Conservation (phyloP, 306 rosid genomes). For the Quercus rubra region DNA sequence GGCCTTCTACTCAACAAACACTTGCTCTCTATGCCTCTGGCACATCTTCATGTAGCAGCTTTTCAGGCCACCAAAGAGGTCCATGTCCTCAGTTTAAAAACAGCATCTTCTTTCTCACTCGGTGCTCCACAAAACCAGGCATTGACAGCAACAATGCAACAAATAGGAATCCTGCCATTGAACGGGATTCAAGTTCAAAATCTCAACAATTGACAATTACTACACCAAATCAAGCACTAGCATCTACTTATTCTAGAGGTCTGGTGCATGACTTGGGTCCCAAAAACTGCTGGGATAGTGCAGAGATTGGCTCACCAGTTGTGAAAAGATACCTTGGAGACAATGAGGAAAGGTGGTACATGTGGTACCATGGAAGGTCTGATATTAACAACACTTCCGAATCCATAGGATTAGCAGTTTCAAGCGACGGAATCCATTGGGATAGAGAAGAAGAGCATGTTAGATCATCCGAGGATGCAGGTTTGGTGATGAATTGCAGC, state of each 20-base stretch:
- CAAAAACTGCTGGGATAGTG: not conserved
- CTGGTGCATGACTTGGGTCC: slow-evolving; percentile 12
- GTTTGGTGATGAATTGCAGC: slow-evolving; percentile 7
- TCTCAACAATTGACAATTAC: slow-evolving; percentile 1
- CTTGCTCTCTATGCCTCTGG: not conserved
- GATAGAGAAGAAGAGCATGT: not conserved
- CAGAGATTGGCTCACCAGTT: slow-evolving; percentile 1
- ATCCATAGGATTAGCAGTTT: not conserved
- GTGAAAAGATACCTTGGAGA: slow-evolving; percentile 5
- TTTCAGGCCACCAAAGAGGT: not conserved
- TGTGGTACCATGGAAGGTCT: slow-evolving; percentile 11
- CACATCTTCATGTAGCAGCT: not conserved
- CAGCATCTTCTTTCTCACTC: not conserved
- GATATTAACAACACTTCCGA: not conserved
- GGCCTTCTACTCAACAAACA: slow-evolving; percentile 2
- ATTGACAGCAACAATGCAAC: slow-evolving; percentile 19
- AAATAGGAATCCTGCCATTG: slow-evolving; percentile 11
- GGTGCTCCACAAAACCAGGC: slow-evolving; percentile 19
- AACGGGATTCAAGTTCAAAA: slow-evolving; percentile 7
- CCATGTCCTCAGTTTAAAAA: not conserved
- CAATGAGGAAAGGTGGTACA: slow-evolving; percentile 9
- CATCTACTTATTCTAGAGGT: slow-evolving; percentile 13
- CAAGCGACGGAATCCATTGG: not conserved
- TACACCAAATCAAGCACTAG: slow-evolving; percentile 9
- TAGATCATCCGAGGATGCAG: not conserved